A percentile compares a stretch with the other conserved stretches of the same genome.
Conservation (phyloP, 805 yeast species). For the baker's yeast (Saccharomyces cerevisiae) region DNA sequence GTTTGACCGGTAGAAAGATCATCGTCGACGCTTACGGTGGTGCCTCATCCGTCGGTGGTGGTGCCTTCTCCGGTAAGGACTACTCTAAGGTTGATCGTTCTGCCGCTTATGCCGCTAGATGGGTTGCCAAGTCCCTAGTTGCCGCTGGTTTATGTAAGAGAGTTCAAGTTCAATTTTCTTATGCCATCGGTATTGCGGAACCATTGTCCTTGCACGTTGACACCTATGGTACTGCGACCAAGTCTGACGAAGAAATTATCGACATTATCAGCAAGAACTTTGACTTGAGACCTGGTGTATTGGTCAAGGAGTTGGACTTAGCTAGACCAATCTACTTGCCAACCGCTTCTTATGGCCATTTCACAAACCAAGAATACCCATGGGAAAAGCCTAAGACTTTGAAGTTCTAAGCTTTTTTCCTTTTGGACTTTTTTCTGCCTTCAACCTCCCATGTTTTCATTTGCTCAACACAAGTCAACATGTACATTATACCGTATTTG, state of each 20-base stretch:
- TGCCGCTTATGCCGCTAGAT: slow-evolving; percentile 99
- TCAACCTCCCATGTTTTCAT: slow-evolving; percentile 6
- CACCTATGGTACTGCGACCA: slow-evolving; percentile 94
- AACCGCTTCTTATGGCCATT: slow-evolving; percentile 99
- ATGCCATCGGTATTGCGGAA: slow-evolving; percentile 99
- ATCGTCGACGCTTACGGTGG: slow-evolving; percentile 99
- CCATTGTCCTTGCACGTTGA: slow-evolving; percentile 97
- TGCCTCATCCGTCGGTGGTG: slow-evolving; percentile 99
- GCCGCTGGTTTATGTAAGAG: slow-evolving; percentile 93
- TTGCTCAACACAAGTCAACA: slow-evolving; percentile 16
- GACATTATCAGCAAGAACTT: slow-evolving; percentile 88
- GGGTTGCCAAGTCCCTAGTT: slow-evolving; percentile 98
- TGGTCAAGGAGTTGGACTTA: slow-evolving; percentile 91
- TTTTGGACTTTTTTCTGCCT: background rate
- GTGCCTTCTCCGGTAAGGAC: slow-evolving; percentile 99
- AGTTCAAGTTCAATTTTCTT: slow-evolving; percentile 95
- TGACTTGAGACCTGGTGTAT: slow-evolving; percentile 98
- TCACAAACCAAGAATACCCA: slow-evolving; percentile 96
- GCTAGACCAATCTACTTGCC: slow-evolving; percentile 99
- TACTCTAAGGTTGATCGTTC: slow-evolving; percentile 99
- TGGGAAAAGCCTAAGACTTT: slow-evolving; percentile 96
- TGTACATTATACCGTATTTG: slow-evolving; percentile 8
- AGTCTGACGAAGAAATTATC: slow-evolving; percentile 83
- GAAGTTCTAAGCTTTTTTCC: slow-evolving; percentile 37
- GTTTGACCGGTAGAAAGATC: slow-evolving; percentile 98